Percentiles rank a stretch among this genome's conserved stretches.
phyloP scores from a whole-genome alignment of 768 basidiomycete genomes.

The Sporobolomyces phaffii region DNA sequence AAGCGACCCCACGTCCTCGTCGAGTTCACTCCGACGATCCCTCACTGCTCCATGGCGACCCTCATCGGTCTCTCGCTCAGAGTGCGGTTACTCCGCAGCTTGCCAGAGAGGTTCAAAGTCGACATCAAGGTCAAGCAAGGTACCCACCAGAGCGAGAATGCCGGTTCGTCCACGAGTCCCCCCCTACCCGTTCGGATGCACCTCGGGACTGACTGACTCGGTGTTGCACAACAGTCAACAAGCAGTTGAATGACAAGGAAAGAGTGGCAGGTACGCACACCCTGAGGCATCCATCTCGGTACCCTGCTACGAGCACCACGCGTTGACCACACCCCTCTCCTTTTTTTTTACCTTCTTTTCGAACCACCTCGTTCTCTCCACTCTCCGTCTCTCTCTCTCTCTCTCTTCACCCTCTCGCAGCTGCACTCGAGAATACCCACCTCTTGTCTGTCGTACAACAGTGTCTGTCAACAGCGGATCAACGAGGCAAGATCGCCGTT shows the following conservation, averaged over 20 bases:
- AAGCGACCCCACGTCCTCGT: conserved; percentile 64
- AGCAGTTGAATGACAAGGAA: conserved; percentile 98
- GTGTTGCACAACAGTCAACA: conserved; percentile 95
- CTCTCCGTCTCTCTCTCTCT: neutral
- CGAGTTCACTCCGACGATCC: conserved; percentile 92
- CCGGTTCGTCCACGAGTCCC: no score
- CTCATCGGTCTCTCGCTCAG: conserved; percentile 95
- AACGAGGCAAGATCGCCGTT: conserved; percentile 42
- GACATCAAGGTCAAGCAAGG: conserved; percentile 90
- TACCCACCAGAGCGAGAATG: conserved; percentile 88
- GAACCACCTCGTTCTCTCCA: no score
- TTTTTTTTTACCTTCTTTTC: no score
- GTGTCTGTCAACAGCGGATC: conserved; percentile 54
- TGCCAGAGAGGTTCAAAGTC: conserved; percentile 88
- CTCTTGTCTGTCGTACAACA: conserved; percentile 82
- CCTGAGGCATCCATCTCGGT: no score
- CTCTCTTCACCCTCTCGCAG: conserved; percentile 44
- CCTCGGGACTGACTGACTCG: no score
- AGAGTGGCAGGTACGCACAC: conserved; percentile 59
- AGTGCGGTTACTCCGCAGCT: conserved; percentile 77
- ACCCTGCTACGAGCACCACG: no score
- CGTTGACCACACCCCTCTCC: no score
- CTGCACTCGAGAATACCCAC: conserved; percentile 85
- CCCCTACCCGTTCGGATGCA: no score
- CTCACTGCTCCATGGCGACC: conserved; percentile 96